phyloP scores from a whole-genome alignment of 345 rosid genomes.

The Citrus australasica region DNA sequence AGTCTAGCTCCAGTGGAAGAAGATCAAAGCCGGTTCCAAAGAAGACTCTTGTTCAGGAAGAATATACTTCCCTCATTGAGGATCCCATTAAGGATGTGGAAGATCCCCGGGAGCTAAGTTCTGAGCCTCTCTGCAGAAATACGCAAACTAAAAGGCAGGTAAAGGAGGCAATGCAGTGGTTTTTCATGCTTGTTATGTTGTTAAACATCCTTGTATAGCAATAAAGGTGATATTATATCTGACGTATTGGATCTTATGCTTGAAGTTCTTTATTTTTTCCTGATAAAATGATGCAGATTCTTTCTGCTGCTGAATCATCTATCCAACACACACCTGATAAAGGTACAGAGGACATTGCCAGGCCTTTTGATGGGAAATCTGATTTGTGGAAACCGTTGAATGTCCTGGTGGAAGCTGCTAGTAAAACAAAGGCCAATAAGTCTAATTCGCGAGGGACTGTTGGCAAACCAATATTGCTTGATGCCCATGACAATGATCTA shows the following conservation, averaged over 20 bases:
- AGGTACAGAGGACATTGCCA: constrained; percentile 1
- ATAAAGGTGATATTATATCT: background rate
- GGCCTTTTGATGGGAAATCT: constrained; percentile 20
- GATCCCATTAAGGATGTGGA: constrained; percentile 18
- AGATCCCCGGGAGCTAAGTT: constrained; percentile 12
- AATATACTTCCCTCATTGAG: background rate
- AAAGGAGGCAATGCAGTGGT: constrained; percentile 11
- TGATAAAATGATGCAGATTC: constrained; percentile 14
- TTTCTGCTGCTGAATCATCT: constrained; percentile 22
- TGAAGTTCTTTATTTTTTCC: background rate
- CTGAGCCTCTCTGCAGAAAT: constrained; percentile 17
- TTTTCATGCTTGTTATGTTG: background rate
- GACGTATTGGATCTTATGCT: background rate
- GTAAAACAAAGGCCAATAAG: constrained; percentile 17
- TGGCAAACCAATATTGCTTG: constrained; percentile 6
- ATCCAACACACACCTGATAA: constrained; percentile 12
- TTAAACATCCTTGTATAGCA: background rate
- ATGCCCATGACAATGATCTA: constrained; percentile 11
- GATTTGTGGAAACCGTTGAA: constrained; percentile 31
- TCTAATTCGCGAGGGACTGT: constrained; percentile 15
- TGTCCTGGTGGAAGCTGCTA: constrained; percentile 25
- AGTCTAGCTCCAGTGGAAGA: constrained; percentile 14
- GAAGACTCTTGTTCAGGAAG: constrained; percentile 9
- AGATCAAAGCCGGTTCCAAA: constrained; percentile 21
- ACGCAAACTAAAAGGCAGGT: constrained; percentile 30